Percentiles rank a stretch among this genome's conserved stretches.
phyloP scores from a whole-genome alignment of 78 protist genomes.

The Emiliania huxleyi region DNA sequence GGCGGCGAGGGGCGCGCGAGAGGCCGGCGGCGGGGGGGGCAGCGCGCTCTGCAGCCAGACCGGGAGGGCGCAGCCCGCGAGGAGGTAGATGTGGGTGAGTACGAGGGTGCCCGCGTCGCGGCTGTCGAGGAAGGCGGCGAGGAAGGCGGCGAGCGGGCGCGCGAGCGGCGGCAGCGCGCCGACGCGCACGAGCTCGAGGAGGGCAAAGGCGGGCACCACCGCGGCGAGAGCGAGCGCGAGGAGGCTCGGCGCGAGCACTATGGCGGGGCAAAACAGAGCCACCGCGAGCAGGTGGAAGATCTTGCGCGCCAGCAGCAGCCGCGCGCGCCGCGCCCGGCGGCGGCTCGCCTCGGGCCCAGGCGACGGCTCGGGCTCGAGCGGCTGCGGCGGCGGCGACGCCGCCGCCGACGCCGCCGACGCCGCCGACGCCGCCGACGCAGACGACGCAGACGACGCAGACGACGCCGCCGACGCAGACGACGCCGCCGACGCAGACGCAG shows the following conservation, averaged over 20 bases:
- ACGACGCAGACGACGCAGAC: too few species aligned
- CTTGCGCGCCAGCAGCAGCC: conserved; percentile 50
- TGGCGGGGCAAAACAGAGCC: conserved; percentile 60
- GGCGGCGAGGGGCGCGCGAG: background rate
- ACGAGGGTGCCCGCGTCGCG: conserved; percentile 67
- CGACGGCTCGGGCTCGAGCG: too few species aligned
- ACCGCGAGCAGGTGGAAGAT: conserved; percentile 72
- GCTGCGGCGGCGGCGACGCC: too few species aligned
- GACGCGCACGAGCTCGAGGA: conserved; percentile 54
- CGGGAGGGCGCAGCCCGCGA: conserved; percentile 78
- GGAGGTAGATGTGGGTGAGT: conserved; percentile 67
- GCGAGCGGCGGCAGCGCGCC: conserved; percentile 46
- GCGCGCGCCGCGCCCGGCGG: background rate
- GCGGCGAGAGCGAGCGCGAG: conserved; percentile 50
- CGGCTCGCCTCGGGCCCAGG: too few species aligned
- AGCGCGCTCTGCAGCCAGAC: conserved; percentile 1
- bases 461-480: too few species aligned
- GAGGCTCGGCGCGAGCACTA: background rate
- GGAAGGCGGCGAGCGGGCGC: background rate
- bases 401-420: too few species aligned
- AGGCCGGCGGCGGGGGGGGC: conserved; percentile 31
- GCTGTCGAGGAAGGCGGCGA: conserved; percentile 56
- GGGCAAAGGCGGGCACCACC: conserved; percentile 45
- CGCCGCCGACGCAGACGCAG: too few species aligned
- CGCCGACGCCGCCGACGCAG: too few species aligned